Evolutionary conservation across 148 eudicot species (phyloP).

Genomic region (Rhododendron ovatum): DNA sequence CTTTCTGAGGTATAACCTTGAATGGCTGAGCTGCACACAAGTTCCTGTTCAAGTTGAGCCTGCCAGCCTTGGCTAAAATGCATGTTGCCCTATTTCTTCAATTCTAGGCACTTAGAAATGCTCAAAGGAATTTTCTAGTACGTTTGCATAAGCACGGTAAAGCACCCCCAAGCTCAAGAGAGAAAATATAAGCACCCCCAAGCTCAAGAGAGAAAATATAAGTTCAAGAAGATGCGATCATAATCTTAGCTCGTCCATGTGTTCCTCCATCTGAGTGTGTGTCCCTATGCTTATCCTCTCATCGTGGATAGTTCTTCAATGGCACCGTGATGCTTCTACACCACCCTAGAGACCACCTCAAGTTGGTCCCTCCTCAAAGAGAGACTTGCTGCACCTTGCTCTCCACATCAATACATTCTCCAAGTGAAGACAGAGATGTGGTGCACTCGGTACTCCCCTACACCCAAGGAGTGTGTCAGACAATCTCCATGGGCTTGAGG

Average conservation of each 20-base stretch:
- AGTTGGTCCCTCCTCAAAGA: background rate
- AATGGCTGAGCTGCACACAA: background rate
- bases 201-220: background rate
- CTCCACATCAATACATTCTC: background rate
- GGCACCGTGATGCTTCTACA: background rate
- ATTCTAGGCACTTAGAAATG: background rate
- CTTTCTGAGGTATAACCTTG: background rate
- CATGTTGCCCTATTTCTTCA: background rate
- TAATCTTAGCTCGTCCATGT: background rate
- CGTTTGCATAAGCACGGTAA: background rate
- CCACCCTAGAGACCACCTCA: background rate
- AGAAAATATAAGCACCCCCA: background rate
- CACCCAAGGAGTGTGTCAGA: background rate
- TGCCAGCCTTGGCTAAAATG: background rate
- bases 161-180: background rate
- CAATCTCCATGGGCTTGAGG: background rate
- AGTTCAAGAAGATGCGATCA: background rate
- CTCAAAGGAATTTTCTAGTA: background rate
- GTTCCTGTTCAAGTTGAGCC: background rate
- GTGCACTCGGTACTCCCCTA: background rate
- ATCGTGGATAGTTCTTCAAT: background rate
- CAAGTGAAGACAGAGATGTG: background rate
- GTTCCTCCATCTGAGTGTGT: background rate
- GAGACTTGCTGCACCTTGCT: background rate
- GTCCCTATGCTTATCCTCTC: background rate